Conservation (phyloP, 176 grass and related monocot species). For the Oryza nivara region DNA sequence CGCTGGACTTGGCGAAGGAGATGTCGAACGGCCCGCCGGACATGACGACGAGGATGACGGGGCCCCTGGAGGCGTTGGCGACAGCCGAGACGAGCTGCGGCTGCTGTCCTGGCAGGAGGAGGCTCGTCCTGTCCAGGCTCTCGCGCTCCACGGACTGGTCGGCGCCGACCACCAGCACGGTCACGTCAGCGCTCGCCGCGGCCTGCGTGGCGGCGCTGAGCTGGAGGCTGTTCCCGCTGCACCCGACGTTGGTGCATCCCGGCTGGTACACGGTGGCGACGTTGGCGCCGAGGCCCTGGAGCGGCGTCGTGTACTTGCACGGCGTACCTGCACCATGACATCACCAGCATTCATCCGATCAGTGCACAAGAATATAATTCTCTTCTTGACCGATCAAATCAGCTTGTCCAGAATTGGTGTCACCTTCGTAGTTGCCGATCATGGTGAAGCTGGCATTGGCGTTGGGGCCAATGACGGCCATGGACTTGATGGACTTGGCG, state of each 20-base stretch:
- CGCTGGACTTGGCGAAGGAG: constrained; percentile 54
- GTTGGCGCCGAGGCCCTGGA: constrained; percentile 63
- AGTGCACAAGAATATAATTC: neutral
- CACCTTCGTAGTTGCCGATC: constrained; percentile 98
- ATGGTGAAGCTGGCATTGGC: constrained; percentile 91
- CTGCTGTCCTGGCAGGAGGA: constrained; percentile 75
- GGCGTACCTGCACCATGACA: constrained; percentile 55
- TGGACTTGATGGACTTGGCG: constrained; percentile 56
- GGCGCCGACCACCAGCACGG: constrained; percentile 77
- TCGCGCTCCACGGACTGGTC: constrained; percentile 82
- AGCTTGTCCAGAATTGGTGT: neutral
- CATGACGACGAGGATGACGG: constrained; percentile 93
- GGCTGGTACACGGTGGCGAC: constrained; percentile 75
- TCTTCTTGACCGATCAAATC: neutral
- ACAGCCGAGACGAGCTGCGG: constrained; percentile 64
- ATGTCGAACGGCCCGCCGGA: constrained; percentile 87
- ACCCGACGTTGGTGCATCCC: constrained; percentile 72
- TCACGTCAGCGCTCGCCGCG: constrained; percentile 75
- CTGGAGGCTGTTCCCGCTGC: constrained; percentile 69
- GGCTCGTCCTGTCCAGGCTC: constrained; percentile 68
- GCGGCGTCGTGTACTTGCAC: constrained; percentile 76
- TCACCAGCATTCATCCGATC: neutral
- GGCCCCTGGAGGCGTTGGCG: constrained; percentile 64
- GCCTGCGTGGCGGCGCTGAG: constrained; percentile 60
- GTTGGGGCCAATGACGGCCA: constrained; percentile 94